A percentile compares a stretch with the other conserved stretches of the same genome.
Conservation (phyloP, 2,329 filamentous ascomycete species). For the Metarhizium humberi region DNA sequence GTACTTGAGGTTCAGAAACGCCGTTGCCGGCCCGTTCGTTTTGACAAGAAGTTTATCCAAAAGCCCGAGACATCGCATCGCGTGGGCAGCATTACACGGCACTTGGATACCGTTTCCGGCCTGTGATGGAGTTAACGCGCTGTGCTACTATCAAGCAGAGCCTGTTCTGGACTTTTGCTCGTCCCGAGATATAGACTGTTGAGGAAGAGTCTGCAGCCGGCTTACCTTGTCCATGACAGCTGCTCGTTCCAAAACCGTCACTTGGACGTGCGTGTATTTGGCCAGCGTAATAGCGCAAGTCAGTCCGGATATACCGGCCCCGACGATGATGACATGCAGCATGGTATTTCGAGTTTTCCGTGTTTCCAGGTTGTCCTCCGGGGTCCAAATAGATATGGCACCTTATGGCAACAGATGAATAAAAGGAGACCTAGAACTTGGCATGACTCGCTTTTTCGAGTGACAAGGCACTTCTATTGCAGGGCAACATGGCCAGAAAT, state of each 20-base stretch:
- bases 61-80: slow-evolving; percentile 9
- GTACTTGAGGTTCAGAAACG: slow-evolving; percentile 1
- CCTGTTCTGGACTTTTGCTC: too few species aligned
- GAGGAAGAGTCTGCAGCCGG: neutral
- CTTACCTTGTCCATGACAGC: neutral
- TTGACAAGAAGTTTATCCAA: slow-evolving; percentile 7
- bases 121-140: slow-evolving; percentile 1
- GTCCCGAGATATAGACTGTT: too few species aligned
- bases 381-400: neutral
- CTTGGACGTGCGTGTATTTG: slow-evolving; percentile 1
- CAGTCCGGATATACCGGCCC: slow-evolving; percentile 10
- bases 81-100: slow-evolving; percentile 10
- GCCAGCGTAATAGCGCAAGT: slow-evolving; percentile 7
- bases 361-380: neutral
- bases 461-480: neutral
- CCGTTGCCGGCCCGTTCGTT: neutral
- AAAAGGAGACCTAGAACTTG: neutral
- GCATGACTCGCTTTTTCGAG: neutral
- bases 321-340: slow-evolving; percentile 8
- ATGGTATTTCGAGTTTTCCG: neutral
- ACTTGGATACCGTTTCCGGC: slow-evolving; percentile 11
- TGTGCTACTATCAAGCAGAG: neutral
- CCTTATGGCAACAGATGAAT: neutral
- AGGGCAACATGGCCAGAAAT: neutral
- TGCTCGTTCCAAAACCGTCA: slow-evolving; percentile 9